Evolutionary conservation across 306 rosid species (phyloP).

Genomic region (Clitoria ternatea): DNA sequence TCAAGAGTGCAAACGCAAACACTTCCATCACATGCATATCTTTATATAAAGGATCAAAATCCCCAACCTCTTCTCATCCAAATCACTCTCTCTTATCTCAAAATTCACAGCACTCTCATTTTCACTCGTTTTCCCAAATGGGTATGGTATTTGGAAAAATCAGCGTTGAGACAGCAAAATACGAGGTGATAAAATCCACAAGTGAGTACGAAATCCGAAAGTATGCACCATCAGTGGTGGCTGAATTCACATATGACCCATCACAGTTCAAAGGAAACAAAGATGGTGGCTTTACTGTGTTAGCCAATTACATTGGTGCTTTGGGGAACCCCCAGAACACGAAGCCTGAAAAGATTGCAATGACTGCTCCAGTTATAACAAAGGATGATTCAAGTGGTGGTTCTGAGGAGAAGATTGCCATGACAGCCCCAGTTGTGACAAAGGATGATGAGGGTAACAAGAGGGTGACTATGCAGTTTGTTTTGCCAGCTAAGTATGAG

Average conservation of each 20-base stretch:
- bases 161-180: constrained; percentile 56
- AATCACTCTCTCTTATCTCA: neutral
- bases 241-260: constrained; percentile 74
- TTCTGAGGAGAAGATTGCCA: constrained; percentile 50
- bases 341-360: constrained; percentile 72
- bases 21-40: neutral
- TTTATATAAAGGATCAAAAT: neutral
- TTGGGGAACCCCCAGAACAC: constrained; percentile 67
- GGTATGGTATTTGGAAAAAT: constrained; percentile 82
- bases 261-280: constrained; percentile 64
- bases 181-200: constrained; percentile 45
- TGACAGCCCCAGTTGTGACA: constrained; percentile 83
- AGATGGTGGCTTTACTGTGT: constrained; percentile 74
- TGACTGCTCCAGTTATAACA: constrained; percentile 84
- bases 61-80: neutral
- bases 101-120: neutral
- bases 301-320: constrained; percentile 83
- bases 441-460: constrained; percentile 20
- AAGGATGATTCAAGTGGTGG: constrained; percentile 21
- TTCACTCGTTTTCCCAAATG: constrained; percentile 35
- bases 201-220: constrained; percentile 66
- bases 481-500: constrained; percentile 52
- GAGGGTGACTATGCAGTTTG: constrained; percentile 68
- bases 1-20: neutral
- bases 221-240: constrained; percentile 58